Percentiles rank a stretch among this genome's conserved stretches.
These are phyloP conservation scores for Aspergillus felis DNA, from an alignment of 2,329 filamentous ascomycete species.

Conservation along the genomic window DNA sequence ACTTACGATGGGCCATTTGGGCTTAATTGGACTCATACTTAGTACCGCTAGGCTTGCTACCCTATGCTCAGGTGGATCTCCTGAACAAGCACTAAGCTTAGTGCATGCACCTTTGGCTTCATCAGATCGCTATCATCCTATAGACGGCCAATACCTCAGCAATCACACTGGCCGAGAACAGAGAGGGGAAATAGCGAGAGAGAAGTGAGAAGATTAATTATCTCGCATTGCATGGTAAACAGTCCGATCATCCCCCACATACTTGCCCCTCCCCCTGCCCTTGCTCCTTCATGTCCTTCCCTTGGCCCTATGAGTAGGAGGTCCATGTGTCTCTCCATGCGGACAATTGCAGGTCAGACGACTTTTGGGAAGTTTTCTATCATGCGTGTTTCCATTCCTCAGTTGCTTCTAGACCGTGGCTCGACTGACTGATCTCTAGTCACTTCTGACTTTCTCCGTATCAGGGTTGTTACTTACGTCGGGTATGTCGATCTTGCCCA, in stretches of 20 bases:
- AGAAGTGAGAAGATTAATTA: neutral
- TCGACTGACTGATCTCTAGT: conserved; percentile 2
- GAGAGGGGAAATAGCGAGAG: neutral
- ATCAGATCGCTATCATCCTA: neutral
- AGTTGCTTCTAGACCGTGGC: conserved; percentile 4
- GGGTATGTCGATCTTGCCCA: conserved; percentile 18
- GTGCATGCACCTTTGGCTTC: neutral
- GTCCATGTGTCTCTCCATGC: conserved; percentile 7
- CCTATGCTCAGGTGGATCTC: conserved; percentile 2
- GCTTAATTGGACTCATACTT: neutral
- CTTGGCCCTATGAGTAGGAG: conserved; percentile 1
- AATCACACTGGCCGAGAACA: neutral
- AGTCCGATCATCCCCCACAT: neutral
- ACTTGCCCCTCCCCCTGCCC: neutral
- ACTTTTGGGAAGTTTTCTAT: conserved; percentile 6
- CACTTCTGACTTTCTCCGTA: conserved; percentile 1
- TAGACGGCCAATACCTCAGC: neutral
- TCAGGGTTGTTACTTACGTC: conserved; percentile 5
- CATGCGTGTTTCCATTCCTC: conserved; percentile 8
- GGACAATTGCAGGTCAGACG: conserved; percentile 18
- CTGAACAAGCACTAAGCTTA: neutral
- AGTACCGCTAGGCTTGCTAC: neutral
- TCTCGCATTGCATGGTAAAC: neutral
- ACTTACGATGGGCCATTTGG: neutral
- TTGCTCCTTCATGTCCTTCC: neutral